Base-by-base conservation (phyloP, 2,329 filamentous ascomycete species). In the Pseudocercospora eumusae region DNA sequence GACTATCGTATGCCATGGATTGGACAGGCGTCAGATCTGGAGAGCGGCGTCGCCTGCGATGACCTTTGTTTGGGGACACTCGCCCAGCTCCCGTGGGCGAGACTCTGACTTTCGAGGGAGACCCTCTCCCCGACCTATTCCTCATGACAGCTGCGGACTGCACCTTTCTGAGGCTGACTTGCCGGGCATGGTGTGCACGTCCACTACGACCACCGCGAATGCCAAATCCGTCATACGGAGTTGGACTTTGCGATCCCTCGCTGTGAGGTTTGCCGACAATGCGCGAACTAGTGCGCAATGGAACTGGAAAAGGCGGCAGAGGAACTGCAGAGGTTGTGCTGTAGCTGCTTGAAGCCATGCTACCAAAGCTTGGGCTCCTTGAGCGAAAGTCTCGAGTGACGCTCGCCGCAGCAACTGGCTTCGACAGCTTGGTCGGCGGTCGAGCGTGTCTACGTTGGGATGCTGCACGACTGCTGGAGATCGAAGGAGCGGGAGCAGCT, bases 281-380 rank as follows among this genome's bases (percentile, higher is more conserved):
- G 63, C 92, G 86, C 5, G 93, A 99, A 76, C 93, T 98, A 28
- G 91, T 90, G 60, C 95, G 84, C 2, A 88, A 88, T 0, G 95
- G 95, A 6, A 99, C 96, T 0, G 95, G 93, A 79, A 96, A 97
- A 0, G 95, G 95, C 27, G 95, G 93, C 57, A 77, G 62, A 13
- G 66, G 54, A 18, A 63, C 27, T 4, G 40, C 75, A 15, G 75
- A 71, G 23, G 71, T 66, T 21, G 69, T 67, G 62, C 75, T 75
- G 57, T 68, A 66, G 53, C 63, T 73, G 62, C 75, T 77, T 36
- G 75, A 76, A 10, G 68, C 69, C 59, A 71, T 62, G 60, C 86
- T 91, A 55, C 80, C 82, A 57, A 86, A 76, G 73, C 83, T 91
- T 53, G 88, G 87, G 71, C 86, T 92, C 63, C 85, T 80, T 9